Conservation (phyloP, 2,329 filamentous ascomycete species). For the Nakataea oryzae region DNA sequence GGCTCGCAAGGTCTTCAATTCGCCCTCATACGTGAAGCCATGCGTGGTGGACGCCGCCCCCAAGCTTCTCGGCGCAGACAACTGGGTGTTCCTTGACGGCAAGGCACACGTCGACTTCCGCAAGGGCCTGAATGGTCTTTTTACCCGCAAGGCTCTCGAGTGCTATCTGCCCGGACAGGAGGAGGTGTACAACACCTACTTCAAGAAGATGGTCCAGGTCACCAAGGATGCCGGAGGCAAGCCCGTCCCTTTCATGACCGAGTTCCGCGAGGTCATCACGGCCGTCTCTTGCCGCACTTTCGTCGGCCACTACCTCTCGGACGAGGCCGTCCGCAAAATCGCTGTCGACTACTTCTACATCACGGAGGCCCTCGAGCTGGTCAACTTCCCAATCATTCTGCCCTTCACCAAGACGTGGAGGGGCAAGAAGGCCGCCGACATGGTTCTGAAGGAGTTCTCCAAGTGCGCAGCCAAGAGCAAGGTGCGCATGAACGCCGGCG, state of each 20-base stretch:
- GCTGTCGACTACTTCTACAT: conserved; percentile 96
- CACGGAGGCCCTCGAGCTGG: conserved; percentile 87
- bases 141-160: conserved; percentile 82
- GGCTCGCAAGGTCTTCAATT: conserved; percentile 95
- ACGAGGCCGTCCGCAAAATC: conserved; percentile 85
- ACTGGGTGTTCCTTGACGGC: conserved; percentile 97
- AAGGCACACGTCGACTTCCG: conserved; percentile 93
- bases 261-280: conserved; percentile 91
- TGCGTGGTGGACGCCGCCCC: conserved; percentile 91
- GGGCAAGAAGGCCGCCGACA: conserved; percentile 88
- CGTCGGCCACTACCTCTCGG: conserved; percentile 87
- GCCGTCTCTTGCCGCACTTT: conserved; percentile 95
- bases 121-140: conserved; percentile 89
- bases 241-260: conserved; percentile 75
- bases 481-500: conserved; percentile 81
- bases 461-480: conserved; percentile 92
- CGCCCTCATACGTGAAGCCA: conserved; percentile 82
- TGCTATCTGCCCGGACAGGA: conserved; percentile 87
- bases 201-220: conserved; percentile 65
- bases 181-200: conserved; percentile 82
- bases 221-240: conserved; percentile 63
- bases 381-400: conserved; percentile 96
- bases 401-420: conserved; percentile 96
- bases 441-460: conserved; percentile 81
- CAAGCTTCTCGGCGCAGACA: conserved; percentile 83